Evolutionary conservation across 169 alveolate genomes (phyloP).

Genomic region (Besnoitia besnoiti): DNA sequence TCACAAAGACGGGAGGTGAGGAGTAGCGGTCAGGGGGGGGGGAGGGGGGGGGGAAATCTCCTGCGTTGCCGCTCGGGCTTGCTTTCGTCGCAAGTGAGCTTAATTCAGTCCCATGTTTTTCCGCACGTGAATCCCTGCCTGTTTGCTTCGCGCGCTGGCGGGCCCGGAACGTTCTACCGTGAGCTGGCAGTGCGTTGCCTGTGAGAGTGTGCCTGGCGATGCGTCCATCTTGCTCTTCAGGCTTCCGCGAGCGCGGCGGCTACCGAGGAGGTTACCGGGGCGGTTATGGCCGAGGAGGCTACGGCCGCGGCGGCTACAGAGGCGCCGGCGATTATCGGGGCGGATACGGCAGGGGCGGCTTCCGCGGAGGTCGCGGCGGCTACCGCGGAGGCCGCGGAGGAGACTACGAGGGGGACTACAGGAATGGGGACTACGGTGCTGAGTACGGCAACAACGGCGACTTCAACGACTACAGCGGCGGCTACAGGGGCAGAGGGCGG

Average conservation of each 20-base stretch:
- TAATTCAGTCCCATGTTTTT: too few species aligned
- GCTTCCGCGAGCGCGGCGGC: constrained; percentile 73
- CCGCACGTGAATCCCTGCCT: too few species aligned
- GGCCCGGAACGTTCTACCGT: too few species aligned
- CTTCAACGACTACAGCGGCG: constrained; percentile 18
- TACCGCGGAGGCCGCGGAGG: constrained; percentile 13
- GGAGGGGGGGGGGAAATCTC: neutral
- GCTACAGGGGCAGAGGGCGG: constrained; percentile 41
- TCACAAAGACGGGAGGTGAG: constrained; percentile 10
- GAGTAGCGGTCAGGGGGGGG: too few species aligned
- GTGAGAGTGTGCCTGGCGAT: too few species aligned
- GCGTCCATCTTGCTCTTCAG: neutral
- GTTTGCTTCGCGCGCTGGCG: too few species aligned
- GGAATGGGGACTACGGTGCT: constrained; percentile 16
- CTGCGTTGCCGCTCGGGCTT: neutral
- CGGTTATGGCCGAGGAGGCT: constrained; percentile 40
- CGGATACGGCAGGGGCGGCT: constrained; percentile 21
- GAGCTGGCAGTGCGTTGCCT: too few species aligned
- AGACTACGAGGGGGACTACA: constrained; percentile 23
- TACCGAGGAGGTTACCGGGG: constrained; percentile 74
- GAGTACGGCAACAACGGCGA: neutral
- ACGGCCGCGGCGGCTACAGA: constrained; percentile 8
- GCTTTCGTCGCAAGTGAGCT: neutral
- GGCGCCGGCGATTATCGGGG: neutral
- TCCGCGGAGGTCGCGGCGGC: constrained; percentile 36